Evolutionary conservation across 495 filamentous ascomycete species (phyloP).

Genomic region (Penicillium coprophilum): DNA sequence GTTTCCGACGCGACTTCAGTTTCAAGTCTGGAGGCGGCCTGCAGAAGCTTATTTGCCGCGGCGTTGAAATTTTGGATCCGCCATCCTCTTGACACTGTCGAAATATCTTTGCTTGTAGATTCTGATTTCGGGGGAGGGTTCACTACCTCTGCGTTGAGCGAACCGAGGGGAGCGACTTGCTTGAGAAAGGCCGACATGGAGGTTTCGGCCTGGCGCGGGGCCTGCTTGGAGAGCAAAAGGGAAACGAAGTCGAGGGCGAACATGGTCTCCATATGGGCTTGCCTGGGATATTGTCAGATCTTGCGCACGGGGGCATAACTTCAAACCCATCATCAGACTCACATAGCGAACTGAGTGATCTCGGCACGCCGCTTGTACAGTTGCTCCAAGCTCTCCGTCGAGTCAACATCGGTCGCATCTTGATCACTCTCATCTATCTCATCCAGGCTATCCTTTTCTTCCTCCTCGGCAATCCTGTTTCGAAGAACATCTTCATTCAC

Average conservation of each 20-base stretch:
- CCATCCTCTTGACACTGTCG: constrained; percentile 70
- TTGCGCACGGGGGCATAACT: not conserved
- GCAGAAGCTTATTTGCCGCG: constrained; percentile 71
- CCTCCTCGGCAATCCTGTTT: constrained; percentile 56
- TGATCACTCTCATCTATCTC: constrained; percentile 36
- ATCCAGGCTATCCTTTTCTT: constrained; percentile 40
- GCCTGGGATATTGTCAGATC: constrained; percentile 35
- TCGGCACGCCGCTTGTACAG: constrained; percentile 47
- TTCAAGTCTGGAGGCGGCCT: constrained; percentile 68
- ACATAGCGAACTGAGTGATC: constrained; percentile 48
- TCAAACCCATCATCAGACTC: constrained; percentile 16
- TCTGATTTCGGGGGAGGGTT: constrained; percentile 55
- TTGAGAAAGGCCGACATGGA: constrained; percentile 71
- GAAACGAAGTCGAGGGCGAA: constrained; percentile 81
- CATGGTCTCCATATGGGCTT: constrained; percentile 65
- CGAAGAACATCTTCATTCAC: constrained; percentile 62
- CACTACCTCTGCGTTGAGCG: constrained; percentile 72
- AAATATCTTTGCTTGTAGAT: constrained; percentile 50
- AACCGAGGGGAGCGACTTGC: constrained; percentile 66
- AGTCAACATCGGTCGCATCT: constrained; percentile 31
- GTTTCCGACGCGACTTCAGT: constrained; percentile 74
- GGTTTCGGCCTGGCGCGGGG: constrained; percentile 61
- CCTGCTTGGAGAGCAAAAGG: constrained; percentile 75
- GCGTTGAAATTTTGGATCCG: constrained; percentile 71
- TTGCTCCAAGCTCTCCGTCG: constrained; percentile 41